Base-by-base conservation (phyloP, 2,329 filamentous ascomycete genomes). In the Penicillium sp. region DNA sequence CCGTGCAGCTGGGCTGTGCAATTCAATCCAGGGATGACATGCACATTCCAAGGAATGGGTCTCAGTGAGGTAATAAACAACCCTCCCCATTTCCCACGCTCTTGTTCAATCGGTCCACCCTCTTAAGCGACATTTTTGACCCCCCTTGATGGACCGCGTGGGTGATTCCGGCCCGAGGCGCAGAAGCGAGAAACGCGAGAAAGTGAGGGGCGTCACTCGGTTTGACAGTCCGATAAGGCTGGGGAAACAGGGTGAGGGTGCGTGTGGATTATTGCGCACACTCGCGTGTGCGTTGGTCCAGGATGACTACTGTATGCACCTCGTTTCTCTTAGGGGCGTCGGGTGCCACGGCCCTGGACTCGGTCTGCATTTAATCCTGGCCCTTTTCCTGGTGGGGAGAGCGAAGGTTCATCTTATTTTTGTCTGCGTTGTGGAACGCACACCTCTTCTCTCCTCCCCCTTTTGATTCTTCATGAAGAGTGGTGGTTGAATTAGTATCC, bases 1-100 rank as follows among this genome's bases (percentile, higher is more conserved):
- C 22, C 40, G 45, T 60, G 56, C 57, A 59, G 51, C 51, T 58
- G 61, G 67, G 66, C 66, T 64, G 64, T 67, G 63, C 62, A 67
- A 11, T 30, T 11, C 35, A 53, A 69, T 67, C 66, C 68, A 68
- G 66, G 66, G 66, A 68, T 69, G 64, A 66, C 63, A 65, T 67
- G 62, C 62, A 59, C 67, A 68, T 69, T 69, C 66, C 64, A 63
- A 45, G 49, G 33, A 30, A 11, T 11, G 1, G 60, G 52, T 64
- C 62, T 63, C 58, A 56, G 13, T 26, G 19, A 5, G 26, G 35
- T 19, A 38, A 42, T 51, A 14, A 26, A 26, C 28, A 19, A 10
- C 40, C 4, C 7, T 33, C 30, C 35, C n/a, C 56, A 5, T 58
- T 42, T 59, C 22, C 26, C 26, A 43, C 33, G 38, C 48, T 43